Evolutionary conservation across 2,329 filamentous ascomycete species (phyloP).

Genomic region (Diaporthe citrichinensis): DNA sequence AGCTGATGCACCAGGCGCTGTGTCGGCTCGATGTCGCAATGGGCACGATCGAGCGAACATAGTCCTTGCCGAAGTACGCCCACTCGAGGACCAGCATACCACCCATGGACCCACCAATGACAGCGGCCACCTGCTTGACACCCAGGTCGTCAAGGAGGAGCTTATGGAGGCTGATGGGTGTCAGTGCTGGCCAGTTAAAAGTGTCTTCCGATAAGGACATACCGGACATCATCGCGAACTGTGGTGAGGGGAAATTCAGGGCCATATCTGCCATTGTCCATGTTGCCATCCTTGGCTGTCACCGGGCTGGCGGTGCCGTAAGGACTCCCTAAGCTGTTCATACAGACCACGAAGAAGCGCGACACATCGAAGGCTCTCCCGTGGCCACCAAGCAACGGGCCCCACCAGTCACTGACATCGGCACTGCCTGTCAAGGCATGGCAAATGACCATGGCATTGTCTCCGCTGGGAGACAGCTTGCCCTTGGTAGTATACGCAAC

Average conservation of each 20-base stretch:
- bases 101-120: constrained; percentile 87
- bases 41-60: constrained; percentile 84
- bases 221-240: constrained; percentile 95
- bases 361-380: constrained; percentile 86
- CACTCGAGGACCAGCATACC: constrained; percentile 94
- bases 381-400: constrained; percentile 82
- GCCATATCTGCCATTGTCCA: constrained; percentile 82
- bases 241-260: constrained; percentile 97
- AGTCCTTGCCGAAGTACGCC: constrained; percentile 90
- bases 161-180: constrained; percentile 76
- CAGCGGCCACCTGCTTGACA: constrained; percentile 82
- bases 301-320: constrained; percentile 91
- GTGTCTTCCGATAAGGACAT: constrained; percentile 52
- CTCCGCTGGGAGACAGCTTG: constrained; percentile 68
- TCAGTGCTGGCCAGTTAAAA: not conserved
- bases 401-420: constrained; percentile 92
- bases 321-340: constrained; percentile 88
- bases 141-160: constrained; percentile 85
- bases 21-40: constrained; percentile 89
- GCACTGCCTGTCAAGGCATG: constrained; percentile 89
- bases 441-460: constrained; percentile 83
- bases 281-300: constrained; percentile 87
- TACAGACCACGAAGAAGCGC: constrained; percentile 87
- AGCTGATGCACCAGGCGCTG: constrained; percentile 92
- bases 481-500: constrained; percentile 78